Evolutionary conservation across 2,329 filamentous ascomycete species (phyloP).

Genomic region (Drechslerella dactyloides): DNA sequence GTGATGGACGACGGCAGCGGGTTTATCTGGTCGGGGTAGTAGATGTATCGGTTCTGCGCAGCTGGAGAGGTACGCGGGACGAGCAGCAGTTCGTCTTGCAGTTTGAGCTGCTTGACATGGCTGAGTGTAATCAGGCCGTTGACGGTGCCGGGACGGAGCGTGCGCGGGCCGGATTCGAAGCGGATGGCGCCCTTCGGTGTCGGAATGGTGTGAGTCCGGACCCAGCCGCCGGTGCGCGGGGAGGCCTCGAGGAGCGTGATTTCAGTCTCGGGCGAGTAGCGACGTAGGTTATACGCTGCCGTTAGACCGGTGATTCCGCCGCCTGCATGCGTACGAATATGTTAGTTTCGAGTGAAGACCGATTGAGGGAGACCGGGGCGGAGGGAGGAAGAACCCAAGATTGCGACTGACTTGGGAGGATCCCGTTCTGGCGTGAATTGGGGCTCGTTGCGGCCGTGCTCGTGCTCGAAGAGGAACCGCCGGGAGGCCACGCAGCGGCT

Average conservation of each 20-base stretch:
- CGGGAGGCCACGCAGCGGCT: slow-evolving; percentile 1
- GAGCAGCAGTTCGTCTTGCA: slow-evolving; percentile 54
- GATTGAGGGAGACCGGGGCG: background rate
- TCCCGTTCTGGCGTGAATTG: slow-evolving; percentile 37
- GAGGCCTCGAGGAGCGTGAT: slow-evolving; percentile 83
- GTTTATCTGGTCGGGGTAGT: slow-evolving; percentile 84
- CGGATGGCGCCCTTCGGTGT: slow-evolving; percentile 66
- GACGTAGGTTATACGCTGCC: slow-evolving; percentile 76
- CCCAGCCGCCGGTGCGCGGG: slow-evolving; percentile 79
- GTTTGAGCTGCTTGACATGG: slow-evolving; percentile 64
- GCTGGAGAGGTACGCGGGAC: slow-evolving; percentile 63
- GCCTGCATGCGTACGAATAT: slow-evolving; percentile 59
- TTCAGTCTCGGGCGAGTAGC: slow-evolving; percentile 69
- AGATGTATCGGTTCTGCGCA: slow-evolving; percentile 75
- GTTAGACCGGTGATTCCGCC: slow-evolving; percentile 83
- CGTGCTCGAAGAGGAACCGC: slow-evolving; percentile 4
- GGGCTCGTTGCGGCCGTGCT: slow-evolving; percentile 16
- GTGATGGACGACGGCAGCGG: slow-evolving; percentile 63
- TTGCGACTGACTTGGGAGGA: slow-evolving; percentile 53
- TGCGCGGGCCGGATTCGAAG: slow-evolving; percentile 85
- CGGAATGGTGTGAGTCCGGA: slow-evolving; percentile 70
- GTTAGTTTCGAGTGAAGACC: background rate
- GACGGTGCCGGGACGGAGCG: slow-evolving; percentile 66
- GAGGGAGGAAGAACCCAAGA: slow-evolving; percentile 54
- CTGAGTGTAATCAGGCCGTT: slow-evolving; percentile 73